These are phyloP conservation scores for Nakataea oryzae DNA, from an alignment of 2,329 filamentous ascomycete species.

Conservation along the genomic window DNA sequence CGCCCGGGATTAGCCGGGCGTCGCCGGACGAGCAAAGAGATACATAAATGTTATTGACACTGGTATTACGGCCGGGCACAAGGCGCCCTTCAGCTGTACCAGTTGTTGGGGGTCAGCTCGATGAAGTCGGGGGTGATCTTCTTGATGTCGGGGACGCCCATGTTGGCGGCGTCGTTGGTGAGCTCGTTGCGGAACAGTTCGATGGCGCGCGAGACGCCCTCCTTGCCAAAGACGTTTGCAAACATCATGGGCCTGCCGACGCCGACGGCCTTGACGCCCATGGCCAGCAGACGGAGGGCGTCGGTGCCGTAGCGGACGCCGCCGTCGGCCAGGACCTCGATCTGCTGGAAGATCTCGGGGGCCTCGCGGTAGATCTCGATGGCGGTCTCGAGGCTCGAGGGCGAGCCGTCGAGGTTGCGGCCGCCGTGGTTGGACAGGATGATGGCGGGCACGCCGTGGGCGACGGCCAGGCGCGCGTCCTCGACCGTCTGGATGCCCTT, in stretches of 20 bases:
- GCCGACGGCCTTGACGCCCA: conserved; percentile 34
- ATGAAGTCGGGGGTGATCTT: conserved; percentile 18
- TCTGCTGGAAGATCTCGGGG: conserved; percentile 27
- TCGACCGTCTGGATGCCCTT: conserved; percentile 21
- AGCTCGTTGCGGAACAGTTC: conserved; percentile 39
- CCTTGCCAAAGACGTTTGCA: conserved; percentile 37
- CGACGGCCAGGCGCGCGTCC: conserved; percentile 23
- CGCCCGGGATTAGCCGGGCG: neutral
- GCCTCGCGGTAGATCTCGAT: conserved; percentile 31
- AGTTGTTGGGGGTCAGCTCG: conserved; percentile 18
- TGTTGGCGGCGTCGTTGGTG: conserved; percentile 29
- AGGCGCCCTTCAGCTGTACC: conserved; percentile 8
- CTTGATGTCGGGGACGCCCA: conserved; percentile 27
- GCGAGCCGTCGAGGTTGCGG: conserved; percentile 34
- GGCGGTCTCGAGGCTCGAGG: conserved; percentile 29
- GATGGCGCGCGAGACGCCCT: conserved; percentile 33
- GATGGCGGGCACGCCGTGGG: conserved; percentile 31
- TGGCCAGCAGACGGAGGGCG: conserved; percentile 33
- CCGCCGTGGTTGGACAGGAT: conserved; percentile 41
- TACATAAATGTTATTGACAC: neutral
- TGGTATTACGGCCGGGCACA: too few relatives aligned
- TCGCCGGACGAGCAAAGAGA: too few relatives aligned
- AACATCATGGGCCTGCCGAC: conserved; percentile 42
- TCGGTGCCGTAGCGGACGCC: conserved; percentile 34
- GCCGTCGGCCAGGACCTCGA: conserved; percentile 37